phyloP scores from a whole-genome alignment of 352 stramenopile genomes.

The Pythium insidiosum region DNA sequence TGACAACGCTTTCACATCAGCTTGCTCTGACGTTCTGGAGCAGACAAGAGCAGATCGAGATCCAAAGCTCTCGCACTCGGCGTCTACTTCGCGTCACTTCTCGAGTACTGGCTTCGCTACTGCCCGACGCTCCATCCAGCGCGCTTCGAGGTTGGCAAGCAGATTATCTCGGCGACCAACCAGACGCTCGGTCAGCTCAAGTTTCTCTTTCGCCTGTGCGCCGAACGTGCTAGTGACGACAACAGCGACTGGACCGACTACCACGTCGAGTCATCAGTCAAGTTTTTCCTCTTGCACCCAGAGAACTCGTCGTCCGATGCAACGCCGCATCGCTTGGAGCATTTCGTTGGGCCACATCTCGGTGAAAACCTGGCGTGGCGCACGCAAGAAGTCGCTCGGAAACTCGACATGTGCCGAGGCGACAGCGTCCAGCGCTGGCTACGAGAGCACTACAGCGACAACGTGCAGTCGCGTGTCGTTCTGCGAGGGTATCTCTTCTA shows the following conservation, averaged over 20 bases:
- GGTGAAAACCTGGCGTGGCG: constrained; percentile 70
- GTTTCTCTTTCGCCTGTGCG: constrained; percentile 45
- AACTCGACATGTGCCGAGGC: constrained; percentile 49
- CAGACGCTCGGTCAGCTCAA: constrained; percentile 71
- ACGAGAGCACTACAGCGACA: constrained; percentile 34
- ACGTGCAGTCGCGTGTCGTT: constrained; percentile 46
- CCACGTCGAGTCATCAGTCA: constrained; percentile 74
- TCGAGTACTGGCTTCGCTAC: constrained; percentile 62
- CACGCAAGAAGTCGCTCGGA: constrained; percentile 55
- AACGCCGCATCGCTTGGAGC: constrained; percentile 30
- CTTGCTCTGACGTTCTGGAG: not conserved
- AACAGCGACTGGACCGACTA: constrained; percentile 19
- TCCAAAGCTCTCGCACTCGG: constrained; percentile 38
- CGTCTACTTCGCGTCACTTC: constrained; percentile 61
- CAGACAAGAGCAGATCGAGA: constrained; percentile 27
- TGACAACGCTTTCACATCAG: too few relatives aligned
- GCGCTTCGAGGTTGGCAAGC: constrained; percentile 41
- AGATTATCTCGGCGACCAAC: constrained; percentile 52
- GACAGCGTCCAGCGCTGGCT: constrained; percentile 50
- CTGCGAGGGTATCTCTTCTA: constrained; percentile 64
- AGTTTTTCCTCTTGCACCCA: constrained; percentile 67
- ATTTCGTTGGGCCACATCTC: constrained; percentile 65
- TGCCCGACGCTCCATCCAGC: constrained; percentile 32
- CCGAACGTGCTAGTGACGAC: not conserved
- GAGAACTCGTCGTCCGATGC: constrained; percentile 6